These are phyloP conservation scores for Bombardia bombarda DNA, from an alignment of 495 filamentous ascomycete genomes.

Conservation along the genomic window DNA sequence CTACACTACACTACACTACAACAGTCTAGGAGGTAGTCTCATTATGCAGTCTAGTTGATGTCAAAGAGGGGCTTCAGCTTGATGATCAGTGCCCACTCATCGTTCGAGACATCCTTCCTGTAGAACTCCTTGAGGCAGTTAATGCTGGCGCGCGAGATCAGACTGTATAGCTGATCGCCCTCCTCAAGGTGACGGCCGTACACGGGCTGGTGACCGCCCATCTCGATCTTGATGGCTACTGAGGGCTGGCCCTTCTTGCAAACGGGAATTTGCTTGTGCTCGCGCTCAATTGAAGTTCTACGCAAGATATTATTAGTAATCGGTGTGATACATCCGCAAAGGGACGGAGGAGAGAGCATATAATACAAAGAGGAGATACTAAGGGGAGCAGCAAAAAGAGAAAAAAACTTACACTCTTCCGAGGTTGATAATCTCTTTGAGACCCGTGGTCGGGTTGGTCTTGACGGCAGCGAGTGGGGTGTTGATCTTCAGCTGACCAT, in stretches of 20 bases:
- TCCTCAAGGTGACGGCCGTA: constrained; percentile 97
- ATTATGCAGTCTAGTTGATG: constrained; percentile 45
- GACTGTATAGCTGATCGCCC: constrained; percentile 77
- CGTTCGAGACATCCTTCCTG: constrained; percentile 77
- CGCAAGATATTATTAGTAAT: background rate
- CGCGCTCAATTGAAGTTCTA: constrained; percentile 89
- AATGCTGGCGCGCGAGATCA: constrained; percentile 80
- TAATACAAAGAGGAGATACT: constrained; percentile 8
- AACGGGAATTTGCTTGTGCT: constrained; percentile 86
- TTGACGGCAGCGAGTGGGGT: constrained; percentile 85
- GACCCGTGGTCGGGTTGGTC: constrained; percentile 65
- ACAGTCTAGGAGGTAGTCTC: no score
- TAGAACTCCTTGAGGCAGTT: constrained; percentile 97
- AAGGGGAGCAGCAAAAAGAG: constrained; percentile 6
- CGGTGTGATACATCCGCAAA: no score
- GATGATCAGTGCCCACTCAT: constrained; percentile 87
- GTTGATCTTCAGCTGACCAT: constrained; percentile 75
- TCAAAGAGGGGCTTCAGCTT: constrained; percentile 94
- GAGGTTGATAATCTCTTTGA: constrained; percentile 72
- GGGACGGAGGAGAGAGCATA: no score
- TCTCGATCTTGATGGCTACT: constrained; percentile 95
- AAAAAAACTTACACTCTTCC: constrained; percentile 83
- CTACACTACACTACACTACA: no score
- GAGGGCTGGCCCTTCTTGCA: constrained; percentile 96
- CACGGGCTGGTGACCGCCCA: constrained; percentile 82